Evolutionary conservation across 495 filamentous ascomycete genomes (phyloP).

Genomic region (Hypoxylon lenormandii): DNA sequence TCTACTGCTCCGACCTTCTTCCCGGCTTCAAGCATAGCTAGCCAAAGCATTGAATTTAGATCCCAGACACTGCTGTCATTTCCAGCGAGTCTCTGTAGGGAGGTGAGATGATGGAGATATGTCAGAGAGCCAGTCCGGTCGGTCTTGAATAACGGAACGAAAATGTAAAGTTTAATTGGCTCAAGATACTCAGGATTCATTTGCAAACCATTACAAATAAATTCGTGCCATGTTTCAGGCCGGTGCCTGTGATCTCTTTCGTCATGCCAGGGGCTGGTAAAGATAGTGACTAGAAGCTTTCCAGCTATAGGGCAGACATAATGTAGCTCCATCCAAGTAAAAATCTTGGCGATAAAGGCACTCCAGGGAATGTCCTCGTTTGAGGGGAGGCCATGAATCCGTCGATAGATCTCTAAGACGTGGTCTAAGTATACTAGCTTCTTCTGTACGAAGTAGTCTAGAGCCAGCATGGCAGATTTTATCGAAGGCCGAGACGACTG

Average conservation of each 20-base stretch:
- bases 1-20: constrained; percentile 82
- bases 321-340: constrained; percentile 71
- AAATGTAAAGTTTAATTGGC: constrained; percentile 76
- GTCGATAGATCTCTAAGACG: constrained; percentile 52
- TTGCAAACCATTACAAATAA: constrained; percentile 61
- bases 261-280: constrained; percentile 56
- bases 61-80: constrained; percentile 58
- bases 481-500: constrained; percentile 65
- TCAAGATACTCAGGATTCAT: constrained; percentile 69
- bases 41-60: constrained; percentile 69
- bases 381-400: constrained; percentile 46
- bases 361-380: constrained; percentile 52
- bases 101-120: constrained; percentile 66
- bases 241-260: constrained; percentile 50
- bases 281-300: constrained; percentile 70
- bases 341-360: constrained; percentile 60
- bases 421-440: constrained; percentile 58
- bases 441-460: constrained; percentile 71
- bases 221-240: constrained; percentile 61
- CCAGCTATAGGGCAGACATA: constrained; percentile 74
- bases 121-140: constrained; percentile 64
- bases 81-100: constrained; percentile 54
- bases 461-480: constrained; percentile 72
- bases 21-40: constrained; percentile 77
- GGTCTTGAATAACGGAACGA: constrained; percentile 75